phyloP scores from a whole-genome alignment of 805 yeast species.

The Spathaspora gorwiae region DNA sequence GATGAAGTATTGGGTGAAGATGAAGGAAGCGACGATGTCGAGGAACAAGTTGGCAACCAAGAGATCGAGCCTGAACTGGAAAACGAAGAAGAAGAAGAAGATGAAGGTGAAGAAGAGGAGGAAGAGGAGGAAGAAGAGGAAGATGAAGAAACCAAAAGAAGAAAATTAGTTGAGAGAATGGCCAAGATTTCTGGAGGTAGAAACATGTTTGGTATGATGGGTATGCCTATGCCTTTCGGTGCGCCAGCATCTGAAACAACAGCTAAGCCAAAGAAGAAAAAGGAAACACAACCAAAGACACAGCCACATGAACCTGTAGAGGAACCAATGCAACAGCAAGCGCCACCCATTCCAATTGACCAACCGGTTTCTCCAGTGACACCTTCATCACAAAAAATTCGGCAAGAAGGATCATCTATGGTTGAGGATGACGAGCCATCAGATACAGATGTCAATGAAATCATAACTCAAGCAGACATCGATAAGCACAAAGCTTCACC shows the following conservation, averaged over 20 bases:
- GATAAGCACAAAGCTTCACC: neutral
- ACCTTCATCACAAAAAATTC: constrained; percentile 7
- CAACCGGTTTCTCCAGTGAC: constrained; percentile 29
- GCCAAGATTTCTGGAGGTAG: constrained; percentile 90
- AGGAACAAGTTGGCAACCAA: constrained; percentile 8
- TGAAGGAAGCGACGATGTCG: constrained; percentile 3
- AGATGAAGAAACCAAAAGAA: constrained; percentile 70
- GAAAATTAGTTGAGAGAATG: constrained; percentile 85
- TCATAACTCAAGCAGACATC: constrained; percentile 1
- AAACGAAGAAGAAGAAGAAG: constrained; percentile 14
- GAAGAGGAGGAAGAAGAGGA: constrained; percentile 60
- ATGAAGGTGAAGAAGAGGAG: constrained; percentile 46
- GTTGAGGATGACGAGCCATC: constrained; percentile 21
- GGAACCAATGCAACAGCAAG: constrained; percentile 26
- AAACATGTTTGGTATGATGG: constrained; percentile 74
- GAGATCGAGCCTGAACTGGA: constrained; percentile 8
- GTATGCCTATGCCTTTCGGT: constrained; percentile 42
- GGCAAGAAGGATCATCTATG: constrained; percentile 11
- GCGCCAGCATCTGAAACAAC: constrained; percentile 9
- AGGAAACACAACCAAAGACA: constrained; percentile 10
- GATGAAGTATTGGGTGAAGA: neutral
- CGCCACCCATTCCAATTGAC: constrained; percentile 37
- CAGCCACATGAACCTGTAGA: constrained; percentile 5
- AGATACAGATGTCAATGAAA: constrained; percentile 4
- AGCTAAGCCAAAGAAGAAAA: constrained; percentile 7